Base-by-base conservation (phyloP, 2,329 filamentous ascomycete genomes). In the Ophiostoma piceae region DNA sequence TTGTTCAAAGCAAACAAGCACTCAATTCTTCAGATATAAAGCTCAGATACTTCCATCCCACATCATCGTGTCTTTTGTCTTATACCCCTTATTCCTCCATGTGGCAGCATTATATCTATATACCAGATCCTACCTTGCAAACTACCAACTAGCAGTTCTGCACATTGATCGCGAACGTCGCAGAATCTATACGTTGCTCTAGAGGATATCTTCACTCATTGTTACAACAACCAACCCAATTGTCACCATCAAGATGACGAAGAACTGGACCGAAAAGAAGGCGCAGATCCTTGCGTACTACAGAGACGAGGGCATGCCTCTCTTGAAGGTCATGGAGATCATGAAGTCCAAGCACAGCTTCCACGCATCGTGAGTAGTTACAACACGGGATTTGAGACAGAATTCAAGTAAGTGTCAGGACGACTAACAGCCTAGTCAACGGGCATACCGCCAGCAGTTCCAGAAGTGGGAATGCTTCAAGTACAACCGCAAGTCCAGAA, bases 211-310 rank as follows among this genome's bases (percentile, higher is more conserved):
- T 47, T 16, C n/a, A 47, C 5, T 16, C 8, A 14, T 22, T 57
- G 11, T 26, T 26, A 8, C 51, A 57, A 9, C 12, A 22, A 26
- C 22, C 12, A 29, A 3, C 26, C 1, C 26, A 26, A 62, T 29
- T n/a, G 35, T 35, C 14, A 14, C n/a, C 19, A 8, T 29, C 60
- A 72, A 62, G 67, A 83, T 84, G 82, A 81, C 80, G 29, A 83
- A 83, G 72, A 73, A 76, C 16, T 84, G 82, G 82, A 75, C 78
- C 7, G 75, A 78, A 26, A 73, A 80, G 75, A 77, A 75, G 39
- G 69, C 72, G 0, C 73, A 71, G 37, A 83, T 84, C 71, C 75
- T 77, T 51, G 73, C 72, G 32, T 73, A 83, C 37, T 84, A 84
- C 66, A 37, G 57, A 32, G 9, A 12, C 14, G 16, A 66, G 5